Conservation (phyloP, 345 rosid species). For the Rhodamnia argentea region DNA sequence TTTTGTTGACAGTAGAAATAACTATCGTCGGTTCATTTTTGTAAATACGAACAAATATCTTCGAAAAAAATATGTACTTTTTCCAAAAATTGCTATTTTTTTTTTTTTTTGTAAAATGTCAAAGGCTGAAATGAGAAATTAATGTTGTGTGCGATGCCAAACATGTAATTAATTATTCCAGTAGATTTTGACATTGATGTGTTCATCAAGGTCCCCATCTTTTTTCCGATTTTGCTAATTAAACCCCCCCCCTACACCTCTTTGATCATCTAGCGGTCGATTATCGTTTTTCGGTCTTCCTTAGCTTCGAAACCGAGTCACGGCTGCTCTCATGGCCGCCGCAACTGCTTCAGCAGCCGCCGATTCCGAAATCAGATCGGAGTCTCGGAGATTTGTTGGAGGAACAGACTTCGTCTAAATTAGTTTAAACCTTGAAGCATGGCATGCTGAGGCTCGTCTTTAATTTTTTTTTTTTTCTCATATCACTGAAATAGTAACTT, state of each 20-base stretch:
- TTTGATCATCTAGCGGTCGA: background rate
- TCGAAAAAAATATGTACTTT: no score
- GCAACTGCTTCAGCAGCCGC: background rate
- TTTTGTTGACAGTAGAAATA: no score
- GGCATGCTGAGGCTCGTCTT: background rate
- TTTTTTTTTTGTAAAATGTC: no score
- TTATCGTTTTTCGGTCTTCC: no score
- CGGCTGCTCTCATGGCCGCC: background rate
- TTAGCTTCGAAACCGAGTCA: background rate
- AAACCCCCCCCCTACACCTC: background rate
- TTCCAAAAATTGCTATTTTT: no score
- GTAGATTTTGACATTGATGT: background rate
- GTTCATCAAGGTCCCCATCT: background rate
- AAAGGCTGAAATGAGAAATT: no score
- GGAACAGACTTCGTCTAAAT: background rate
- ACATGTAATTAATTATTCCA: background rate
- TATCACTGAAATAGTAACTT: background rate
- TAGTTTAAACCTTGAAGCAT: background rate
- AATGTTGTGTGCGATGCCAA: no score
- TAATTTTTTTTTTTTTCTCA: no score
- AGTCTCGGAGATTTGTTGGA: background rate
- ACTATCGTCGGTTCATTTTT: no score
- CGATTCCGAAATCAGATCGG: background rate
- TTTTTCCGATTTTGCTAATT: background rate
- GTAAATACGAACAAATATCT: no score